A percentile compares a stretch with the other conserved stretches of the same genome.
Evolutionary conservation across 164 flowering plant species (phyloP).

Genomic region (Macadamia tetraphylla): DNA sequence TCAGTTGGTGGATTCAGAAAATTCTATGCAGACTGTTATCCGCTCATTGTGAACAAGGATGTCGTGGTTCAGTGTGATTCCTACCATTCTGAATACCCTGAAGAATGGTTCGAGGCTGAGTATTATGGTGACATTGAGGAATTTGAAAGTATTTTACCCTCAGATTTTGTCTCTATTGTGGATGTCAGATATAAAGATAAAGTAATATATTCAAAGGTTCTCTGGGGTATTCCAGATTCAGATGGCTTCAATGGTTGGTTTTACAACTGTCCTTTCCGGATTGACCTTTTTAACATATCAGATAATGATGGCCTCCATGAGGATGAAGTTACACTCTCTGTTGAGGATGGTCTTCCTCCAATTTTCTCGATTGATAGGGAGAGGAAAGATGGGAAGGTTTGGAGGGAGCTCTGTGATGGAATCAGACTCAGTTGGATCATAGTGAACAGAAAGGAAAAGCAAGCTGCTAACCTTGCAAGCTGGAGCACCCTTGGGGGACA

Average conservation of each 20-base stretch:
- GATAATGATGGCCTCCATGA: slow-evolving; percentile 39
- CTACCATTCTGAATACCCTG: slow-evolving; percentile 45
- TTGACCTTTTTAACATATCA: slow-evolving; percentile 59
- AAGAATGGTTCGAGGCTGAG: slow-evolving; percentile 83
- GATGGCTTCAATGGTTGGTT: slow-evolving; percentile 78
- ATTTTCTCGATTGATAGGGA: slow-evolving; percentile 65
- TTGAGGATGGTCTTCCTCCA: slow-evolving; percentile 66
- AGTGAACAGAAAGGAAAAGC: slow-evolving; percentile 65
- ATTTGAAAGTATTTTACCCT: slow-evolving; percentile 51
- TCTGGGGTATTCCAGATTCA: slow-evolving; percentile 87
- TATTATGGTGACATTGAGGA: slow-evolving; percentile 70
- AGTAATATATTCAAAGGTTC: slow-evolving; percentile 69
- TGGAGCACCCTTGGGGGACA: slow-evolving; percentile 90
- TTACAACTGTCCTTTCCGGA: slow-evolving; percentile 77
- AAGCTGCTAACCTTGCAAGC: slow-evolving; percentile 84
- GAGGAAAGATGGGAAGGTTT: slow-evolving; percentile 87
- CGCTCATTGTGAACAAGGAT: slow-evolving; percentile 81
- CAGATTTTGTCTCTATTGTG: slow-evolving; percentile 78
- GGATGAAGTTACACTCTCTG: slow-evolving; percentile 52
- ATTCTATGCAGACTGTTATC: slow-evolving; percentile 87
- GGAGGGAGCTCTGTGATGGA: slow-evolving; percentile 74
- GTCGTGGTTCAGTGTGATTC: slow-evolving; percentile 48
- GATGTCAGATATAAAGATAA: slow-evolving; percentile 72
- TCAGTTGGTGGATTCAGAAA: slow-evolving; percentile 81
- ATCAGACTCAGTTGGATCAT: slow-evolving; percentile 85